Base-by-base conservation (phyloP, 2,329 filamentous ascomycete genomes). In the Sporothrix curviconia region DNA sequence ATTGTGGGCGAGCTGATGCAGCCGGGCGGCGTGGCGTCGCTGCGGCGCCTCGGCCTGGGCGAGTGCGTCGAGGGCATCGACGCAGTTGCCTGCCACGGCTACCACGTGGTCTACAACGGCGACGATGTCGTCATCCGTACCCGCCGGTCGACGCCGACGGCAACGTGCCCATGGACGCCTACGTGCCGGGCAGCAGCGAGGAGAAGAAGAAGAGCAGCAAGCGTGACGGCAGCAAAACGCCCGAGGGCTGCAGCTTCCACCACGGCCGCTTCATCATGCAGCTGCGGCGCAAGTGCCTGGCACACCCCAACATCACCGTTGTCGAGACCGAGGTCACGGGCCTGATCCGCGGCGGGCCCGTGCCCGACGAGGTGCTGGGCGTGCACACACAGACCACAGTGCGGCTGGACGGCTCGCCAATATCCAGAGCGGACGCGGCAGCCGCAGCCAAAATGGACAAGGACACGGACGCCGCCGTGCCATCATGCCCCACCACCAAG, bases 1-100 rank as follows among this genome's bases (percentile, higher is more conserved):
- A 99, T 99, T 64, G 91, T 99, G 49, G 94, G 94, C 65, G 94
- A 99, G 75, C 76, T 99, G 63, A 76, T 99, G 65, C 94, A 99
- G 73, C 94, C 94, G 0, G 94, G 94, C 52, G 94, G 94, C 51
- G 85, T 96, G 34, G 78, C 83, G 54, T 89, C 94, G 7, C 78
- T 99, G 66, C 81, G 85, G 67, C 84, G 89, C 68, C 76, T 99
- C 51, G 94, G 94, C 3, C 74, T 99, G 62, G 79, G 77, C 56
- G 83, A 92, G 66, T 95, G 90, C 69, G 74, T 97, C 59, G 90
- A 97, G 59, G 89, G 76, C 58, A 97, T 99, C 66, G 94, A 99
- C 69, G 85, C 91, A 4, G 79, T 95, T 47, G 79, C 83, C 22
- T 91, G 90, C 65, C 79, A 87, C 62, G 94, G 94, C 50, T 97